phyloP scores from a whole-genome alignment of 345 rosid genomes.

The Linum tenue region DNA sequence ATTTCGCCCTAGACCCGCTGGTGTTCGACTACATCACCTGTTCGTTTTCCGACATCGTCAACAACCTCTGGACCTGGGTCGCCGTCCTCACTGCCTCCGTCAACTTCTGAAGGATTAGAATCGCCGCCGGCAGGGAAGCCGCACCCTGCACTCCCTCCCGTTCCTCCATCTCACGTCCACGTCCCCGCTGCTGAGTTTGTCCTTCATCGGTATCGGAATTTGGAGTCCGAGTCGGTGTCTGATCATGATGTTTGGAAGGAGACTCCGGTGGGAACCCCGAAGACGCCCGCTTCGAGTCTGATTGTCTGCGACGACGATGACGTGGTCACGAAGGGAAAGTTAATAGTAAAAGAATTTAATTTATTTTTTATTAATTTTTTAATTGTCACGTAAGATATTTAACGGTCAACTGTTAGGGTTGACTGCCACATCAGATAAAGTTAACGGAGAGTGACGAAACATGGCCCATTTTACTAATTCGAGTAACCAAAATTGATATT shows the following conservation, averaged over 20 bases:
- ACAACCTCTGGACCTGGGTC: constrained; percentile 66
- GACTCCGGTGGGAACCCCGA: background rate
- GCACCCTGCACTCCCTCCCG: background rate
- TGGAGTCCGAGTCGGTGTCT: too few relatives aligned
- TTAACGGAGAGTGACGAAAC: too few relatives aligned
- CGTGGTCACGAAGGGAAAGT: constrained; percentile 39
- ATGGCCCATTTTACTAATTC: too few relatives aligned
- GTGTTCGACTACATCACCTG: constrained; percentile 37
- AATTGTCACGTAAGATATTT: too few relatives aligned
- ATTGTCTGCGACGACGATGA: constrained; percentile 7
- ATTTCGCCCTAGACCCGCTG: constrained; percentile 41
- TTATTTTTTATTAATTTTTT: too few relatives aligned
- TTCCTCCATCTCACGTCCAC: constrained; percentile 4
- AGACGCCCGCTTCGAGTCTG: constrained; percentile 8
- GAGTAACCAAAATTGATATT: too few relatives aligned
- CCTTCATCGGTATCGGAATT: background rate
- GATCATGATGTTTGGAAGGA: background rate
- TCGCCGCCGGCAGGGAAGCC: constrained; percentile 10
- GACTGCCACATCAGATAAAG: too few relatives aligned
- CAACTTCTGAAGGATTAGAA: constrained; percentile 63
- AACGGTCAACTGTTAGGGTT: too few relatives aligned
- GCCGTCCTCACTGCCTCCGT: constrained; percentile 56
- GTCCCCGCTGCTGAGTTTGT: background rate
- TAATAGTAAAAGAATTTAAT: too few relatives aligned
- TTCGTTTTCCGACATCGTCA: constrained; percentile 35